phyloP scores from a whole-genome alignment of 2,329 filamentous ascomycete genomes.

The Penicillium oxalicum region DNA sequence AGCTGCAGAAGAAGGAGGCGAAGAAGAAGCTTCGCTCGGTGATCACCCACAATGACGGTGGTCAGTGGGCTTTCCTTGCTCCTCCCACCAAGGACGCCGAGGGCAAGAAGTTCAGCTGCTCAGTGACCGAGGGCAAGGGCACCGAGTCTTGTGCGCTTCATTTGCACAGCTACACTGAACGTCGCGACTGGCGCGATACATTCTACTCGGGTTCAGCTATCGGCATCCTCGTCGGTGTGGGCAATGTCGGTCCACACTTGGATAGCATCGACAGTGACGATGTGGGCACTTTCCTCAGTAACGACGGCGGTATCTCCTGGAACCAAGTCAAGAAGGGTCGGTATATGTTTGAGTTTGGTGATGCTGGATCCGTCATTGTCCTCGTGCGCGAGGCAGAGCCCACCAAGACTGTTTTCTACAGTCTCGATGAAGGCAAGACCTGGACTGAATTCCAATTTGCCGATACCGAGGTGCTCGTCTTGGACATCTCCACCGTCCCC shows the following conservation, averaged over 20 bases:
- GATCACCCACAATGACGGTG: conserved; percentile 95
- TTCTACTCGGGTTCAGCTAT: conserved; percentile 85
- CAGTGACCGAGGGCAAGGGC: conserved; percentile 47
- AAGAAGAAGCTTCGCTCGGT: conserved; percentile 78
- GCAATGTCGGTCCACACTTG: conserved; percentile 77
- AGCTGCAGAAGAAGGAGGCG: conserved; percentile 54
- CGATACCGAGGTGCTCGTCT: conserved; percentile 63
- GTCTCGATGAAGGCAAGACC: conserved; percentile 69
- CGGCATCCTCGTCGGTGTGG: conserved; percentile 82
- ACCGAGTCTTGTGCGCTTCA: conserved; percentile 73
- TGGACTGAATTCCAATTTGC: conserved; percentile 75
- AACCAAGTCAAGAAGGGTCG: conserved; percentile 75
- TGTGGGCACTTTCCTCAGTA: conserved; percentile 83
- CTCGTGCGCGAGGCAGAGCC: conserved; percentile 67
- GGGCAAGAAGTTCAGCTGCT: conserved; percentile 66
- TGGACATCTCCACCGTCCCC: conserved; percentile 79
- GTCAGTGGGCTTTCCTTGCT: conserved; percentile 71
- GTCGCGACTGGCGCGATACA: conserved; percentile 71
- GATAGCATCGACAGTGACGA: conserved; percentile 64
- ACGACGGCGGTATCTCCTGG: conserved; percentile 88
- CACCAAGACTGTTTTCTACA: conserved; percentile 67
- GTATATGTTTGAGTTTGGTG: conserved; percentile 92
- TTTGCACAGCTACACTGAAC: conserved; percentile 92
- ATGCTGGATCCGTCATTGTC: conserved; percentile 87
- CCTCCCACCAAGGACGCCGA: conserved; percentile 68